Evolutionary conservation across 2,329 filamentous ascomycete species (phyloP).

Genomic region (Achaetomium macrosporum): DNA sequence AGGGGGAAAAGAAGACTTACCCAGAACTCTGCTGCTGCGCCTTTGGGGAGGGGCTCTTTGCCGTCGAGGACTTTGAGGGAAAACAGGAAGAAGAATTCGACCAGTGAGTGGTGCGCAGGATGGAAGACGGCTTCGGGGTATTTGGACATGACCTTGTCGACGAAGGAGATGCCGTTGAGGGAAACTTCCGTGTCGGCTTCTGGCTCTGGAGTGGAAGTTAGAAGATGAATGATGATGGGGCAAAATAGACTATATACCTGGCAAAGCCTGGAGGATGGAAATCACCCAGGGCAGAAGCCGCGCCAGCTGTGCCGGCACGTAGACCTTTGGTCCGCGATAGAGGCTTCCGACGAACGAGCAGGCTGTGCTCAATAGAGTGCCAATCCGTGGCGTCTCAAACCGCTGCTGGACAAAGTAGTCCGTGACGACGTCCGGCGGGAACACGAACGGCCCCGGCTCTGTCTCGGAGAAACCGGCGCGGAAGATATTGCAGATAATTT

Average conservation of each 20-base stretch:
- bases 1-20: constrained; percentile 33
- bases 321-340: constrained; percentile 37
- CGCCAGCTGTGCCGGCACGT: constrained; percentile 44
- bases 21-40: constrained; percentile 70
- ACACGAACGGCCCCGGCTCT: constrained; percentile 69
- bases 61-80: constrained; percentile 64
- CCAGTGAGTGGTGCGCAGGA: constrained; percentile 48
- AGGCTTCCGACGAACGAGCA: constrained; percentile 63
- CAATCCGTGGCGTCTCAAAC: constrained; percentile 58
- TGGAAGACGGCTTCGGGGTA: constrained; percentile 56
- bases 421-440: constrained; percentile 60
- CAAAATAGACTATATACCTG: constrained; percentile 37
- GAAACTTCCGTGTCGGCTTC: constrained; percentile 65
- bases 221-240: background rate
- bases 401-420: constrained; percentile 57
- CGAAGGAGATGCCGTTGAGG: constrained; percentile 68
- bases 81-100: constrained; percentile 66
- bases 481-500: constrained; percentile 65
- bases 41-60: constrained; percentile 69
- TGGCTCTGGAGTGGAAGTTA: constrained; percentile 36
- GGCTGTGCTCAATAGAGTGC: constrained; percentile 64
- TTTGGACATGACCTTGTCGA: constrained; percentile 56
- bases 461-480: constrained; percentile 70
- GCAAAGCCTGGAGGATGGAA: constrained; percentile 55
- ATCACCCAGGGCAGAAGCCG: constrained; percentile 57